A percentile compares a stretch with the other conserved stretches of the same genome.
Conservation (phyloP, 768 basidiomycete genomes). For the Mycena vitilis region DNA sequence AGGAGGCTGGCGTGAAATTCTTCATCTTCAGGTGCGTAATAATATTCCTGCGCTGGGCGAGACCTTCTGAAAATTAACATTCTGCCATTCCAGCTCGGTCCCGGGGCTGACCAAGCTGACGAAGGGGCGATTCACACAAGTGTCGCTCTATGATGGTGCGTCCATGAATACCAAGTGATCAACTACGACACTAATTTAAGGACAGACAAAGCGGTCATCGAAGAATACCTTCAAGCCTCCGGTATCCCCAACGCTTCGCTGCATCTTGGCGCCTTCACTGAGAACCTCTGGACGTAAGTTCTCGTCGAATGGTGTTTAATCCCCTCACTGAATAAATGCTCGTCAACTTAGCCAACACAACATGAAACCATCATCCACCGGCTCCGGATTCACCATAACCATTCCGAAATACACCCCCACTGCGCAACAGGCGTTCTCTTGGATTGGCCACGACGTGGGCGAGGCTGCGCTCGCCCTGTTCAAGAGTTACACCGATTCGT, state of each 20-base stretch:
- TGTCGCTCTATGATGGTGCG: conserved; percentile 5
- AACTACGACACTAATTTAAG: background rate
- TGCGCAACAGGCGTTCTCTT: background rate
- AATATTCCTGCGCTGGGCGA: background rate
- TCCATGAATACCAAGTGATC: background rate
- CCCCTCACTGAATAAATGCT: no score
- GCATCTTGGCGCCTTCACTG: conserved; percentile 5
- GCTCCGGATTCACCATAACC: conserved; percentile 5
- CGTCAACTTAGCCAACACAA: background rate
- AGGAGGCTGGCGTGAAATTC: conserved; percentile 10
- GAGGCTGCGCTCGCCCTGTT: background rate
- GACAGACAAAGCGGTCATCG: conserved; percentile 10
- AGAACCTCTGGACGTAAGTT: conserved; percentile 3
- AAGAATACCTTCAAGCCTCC: conserved; percentile 8
- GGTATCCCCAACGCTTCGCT: conserved; percentile 9
- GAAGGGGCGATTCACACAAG: background rate
- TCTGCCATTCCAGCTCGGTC: background rate
- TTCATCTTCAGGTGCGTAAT: background rate
- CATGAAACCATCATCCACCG: background rate
- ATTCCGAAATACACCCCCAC: conserved; percentile 8
- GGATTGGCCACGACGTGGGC: background rate
- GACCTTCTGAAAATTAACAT: background rate
- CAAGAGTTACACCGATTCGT: conserved; percentile 9
- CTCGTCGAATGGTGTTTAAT: background rate
- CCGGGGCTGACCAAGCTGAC: background rate